Base-by-base conservation (phyloP, 192 early-diverging fungal genomes). In the Paraglomus occultum region DNA sequence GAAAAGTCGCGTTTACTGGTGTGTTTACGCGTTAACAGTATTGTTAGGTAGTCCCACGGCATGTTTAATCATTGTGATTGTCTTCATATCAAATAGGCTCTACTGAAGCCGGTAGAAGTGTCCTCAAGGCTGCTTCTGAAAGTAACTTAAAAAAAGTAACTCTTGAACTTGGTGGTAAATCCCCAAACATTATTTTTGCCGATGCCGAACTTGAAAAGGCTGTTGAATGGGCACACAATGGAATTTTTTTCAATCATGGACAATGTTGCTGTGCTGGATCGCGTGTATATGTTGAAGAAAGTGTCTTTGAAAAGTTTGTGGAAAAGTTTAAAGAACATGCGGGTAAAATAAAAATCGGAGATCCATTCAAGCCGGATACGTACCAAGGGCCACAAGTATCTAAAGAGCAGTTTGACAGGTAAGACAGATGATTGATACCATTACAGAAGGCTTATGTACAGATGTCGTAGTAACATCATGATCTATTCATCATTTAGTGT, bases 121-220 rank as follows among this genome's bases (percentile, higher is more conserved):
- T 93, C 59, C 83, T 87, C 76, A 73, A 79, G 31, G 73, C 80
- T 31, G 76, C 89, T 54, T 85, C 90, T 5, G 81, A 79, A 42
- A 79, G 77, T 64, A 84, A 85, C 43, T 78, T 89, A 66, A 94
- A 94, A 79, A 86, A 89, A 45, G 80, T 93, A 43, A 88, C 87
- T 0, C 75, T 96, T n/a, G 94, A 96, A 80, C 85, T 96, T 0
- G 94, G 89, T 58, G 94, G 94, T 44, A 96, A 96, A 78, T 92
- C 90, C 47, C 91, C 93, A n/a, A 83, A 84, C 73, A 78, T 92
- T 22, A 82, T 94, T 49, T 92, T 92, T 78, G 85, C 73, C 23
- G 92, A 94, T 80, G 84, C 86, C 40, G 80, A 93, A 74, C 63
- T 92, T n/a, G 88, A 92, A 23, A 74, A 89, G 60, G 89, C 90